These are phyloP conservation scores for Phaeotremella fagi DNA, from an alignment of 768 basidiomycete species.

Conservation along the genomic window DNA sequence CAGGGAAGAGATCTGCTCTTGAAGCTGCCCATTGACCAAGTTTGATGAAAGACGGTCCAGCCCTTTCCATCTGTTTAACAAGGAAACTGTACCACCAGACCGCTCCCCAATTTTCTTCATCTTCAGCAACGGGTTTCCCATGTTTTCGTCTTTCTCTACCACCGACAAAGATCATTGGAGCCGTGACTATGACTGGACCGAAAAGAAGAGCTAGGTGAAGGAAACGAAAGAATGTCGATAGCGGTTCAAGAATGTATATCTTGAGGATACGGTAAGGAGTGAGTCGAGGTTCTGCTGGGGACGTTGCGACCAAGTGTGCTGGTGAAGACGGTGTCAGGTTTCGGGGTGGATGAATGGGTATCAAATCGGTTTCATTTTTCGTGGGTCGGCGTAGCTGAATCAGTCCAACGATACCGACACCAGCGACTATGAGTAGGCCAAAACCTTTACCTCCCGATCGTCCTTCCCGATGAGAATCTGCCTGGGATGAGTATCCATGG, in stretches of 20 bases:
- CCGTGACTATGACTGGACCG: constrained; percentile 73
- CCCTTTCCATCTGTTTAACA: constrained; percentile 81
- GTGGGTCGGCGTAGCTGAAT: constrained; percentile 19
- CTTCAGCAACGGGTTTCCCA: constrained; percentile 49
- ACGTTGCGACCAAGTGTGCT: constrained; percentile 43
- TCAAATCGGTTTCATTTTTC: constrained; percentile 19
- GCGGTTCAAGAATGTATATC: constrained; percentile 70
- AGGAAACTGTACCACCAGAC: constrained; percentile 96
- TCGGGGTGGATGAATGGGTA: not conserved
- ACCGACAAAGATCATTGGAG: constrained; percentile 70
- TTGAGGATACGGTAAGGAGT: constrained; percentile 56
- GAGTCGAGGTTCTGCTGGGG: constrained; percentile 62
- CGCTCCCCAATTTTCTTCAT: constrained; percentile 83
- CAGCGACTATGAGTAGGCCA: constrained; percentile 17
- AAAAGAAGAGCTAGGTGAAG: constrained; percentile 76
- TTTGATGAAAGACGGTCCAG: constrained; percentile 98
- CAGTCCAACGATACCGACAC: constrained; percentile 25
- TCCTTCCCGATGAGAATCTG: no score
- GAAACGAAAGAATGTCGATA: constrained; percentile 77
- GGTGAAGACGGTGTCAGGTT: not conserved
- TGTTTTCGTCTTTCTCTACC: constrained; percentile 54
- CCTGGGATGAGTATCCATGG: not conserved
- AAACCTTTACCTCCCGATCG: not conserved
- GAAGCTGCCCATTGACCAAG: constrained; percentile 98
- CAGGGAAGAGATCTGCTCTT: constrained; percentile 86